Evolutionary conservation across 176 grass and related monocot species (phyloP), one percentile per base, ranked within the genome.

Genomic region (Hordeum marinum): DNA sequence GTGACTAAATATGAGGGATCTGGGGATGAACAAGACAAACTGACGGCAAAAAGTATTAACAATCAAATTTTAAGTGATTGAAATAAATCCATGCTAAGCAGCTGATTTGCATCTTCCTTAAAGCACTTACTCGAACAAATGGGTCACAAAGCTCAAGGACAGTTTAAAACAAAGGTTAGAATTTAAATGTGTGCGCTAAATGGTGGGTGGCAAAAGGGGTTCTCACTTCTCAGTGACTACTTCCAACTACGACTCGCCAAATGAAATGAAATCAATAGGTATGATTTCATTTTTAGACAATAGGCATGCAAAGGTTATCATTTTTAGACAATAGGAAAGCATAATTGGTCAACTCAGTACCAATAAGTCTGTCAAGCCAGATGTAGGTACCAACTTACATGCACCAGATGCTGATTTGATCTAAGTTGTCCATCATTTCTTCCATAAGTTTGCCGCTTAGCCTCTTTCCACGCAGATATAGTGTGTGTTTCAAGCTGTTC

Each of bases 401-500:
- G 91, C 75, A 95, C 91, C 57, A 99, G 70, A 57, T 87, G 83
- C 46, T 96, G 90, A 78, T 92, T 84, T 68, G 93, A 68, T 71
- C 76, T 86, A 69, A 88, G 85, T 71, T 89, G 93, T 25, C 82
- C 88, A 81, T 90, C 89, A 11, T 79, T 85, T 80, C 89, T 89
- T 78, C 62, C 83, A 72, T 90, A 99, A 82, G 84, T 80, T 67
- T 99, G 97, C 31, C 80, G 85, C 79, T 99, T 99, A 76, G 83
- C 90, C 29, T 94, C 90, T 82, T 99, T 99, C 97, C 97, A 99
- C 58, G 97, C 97, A 89, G 92, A 96, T 88, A 99, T 99, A 31
- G 97, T 94, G 62, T 99, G 97, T 21, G 94, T 99, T 76, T 99
- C 97, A 61, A 96, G 94, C 88, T 99, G 93, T 50, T 96, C 91